Percentiles rank a stretch among this genome's conserved stretches.
These are phyloP conservation scores for Erysimum cheiri DNA, from an alignment of 441 rosid genomes.

Conservation along the genomic window DNA sequence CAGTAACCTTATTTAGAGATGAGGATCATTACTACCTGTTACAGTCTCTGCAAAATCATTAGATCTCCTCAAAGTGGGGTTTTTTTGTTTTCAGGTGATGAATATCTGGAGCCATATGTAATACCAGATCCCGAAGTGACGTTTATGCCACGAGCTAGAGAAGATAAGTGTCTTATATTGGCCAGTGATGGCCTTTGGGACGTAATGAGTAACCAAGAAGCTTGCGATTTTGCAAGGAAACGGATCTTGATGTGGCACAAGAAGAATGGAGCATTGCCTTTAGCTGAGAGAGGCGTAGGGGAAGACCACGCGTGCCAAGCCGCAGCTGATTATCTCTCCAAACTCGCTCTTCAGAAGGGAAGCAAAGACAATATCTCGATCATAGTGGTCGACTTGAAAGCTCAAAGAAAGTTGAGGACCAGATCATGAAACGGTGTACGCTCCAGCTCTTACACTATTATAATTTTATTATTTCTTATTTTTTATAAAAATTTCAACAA, in stretches of 20 bases:
- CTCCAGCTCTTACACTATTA: conserved; percentile 37
- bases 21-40: conserved; percentile 14
- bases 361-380: conserved; percentile 83
- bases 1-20: neutral
- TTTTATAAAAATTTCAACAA: conserved; percentile 39
- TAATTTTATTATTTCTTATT: conserved; percentile 25
- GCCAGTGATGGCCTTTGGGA: conserved; percentile 94
- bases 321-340: conserved; percentile 77
- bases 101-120: conserved; percentile 82
- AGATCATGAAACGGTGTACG: conserved; percentile 51
- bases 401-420: conserved; percentile 79
- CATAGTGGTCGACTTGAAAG: conserved; percentile 82
- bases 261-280: conserved; percentile 61
- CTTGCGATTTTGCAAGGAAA: conserved; percentile 72
- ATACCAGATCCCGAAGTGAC: conserved; percentile 84
- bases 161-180: conserved; percentile 77
- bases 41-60: conserved; percentile 6
- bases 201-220: conserved; percentile 84
- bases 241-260: conserved; percentile 78
- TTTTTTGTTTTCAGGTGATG: conserved; percentile 59
- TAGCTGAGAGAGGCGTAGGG: conserved; percentile 62
- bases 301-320: conserved; percentile 76
- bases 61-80: conserved; percentile 10
- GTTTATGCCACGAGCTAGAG: conserved; percentile 80
- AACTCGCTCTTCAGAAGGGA: conserved; percentile 76